Conservation (phyloP, 2,329 filamentous ascomycete species). For the Xylaria hypoxylon region DNA sequence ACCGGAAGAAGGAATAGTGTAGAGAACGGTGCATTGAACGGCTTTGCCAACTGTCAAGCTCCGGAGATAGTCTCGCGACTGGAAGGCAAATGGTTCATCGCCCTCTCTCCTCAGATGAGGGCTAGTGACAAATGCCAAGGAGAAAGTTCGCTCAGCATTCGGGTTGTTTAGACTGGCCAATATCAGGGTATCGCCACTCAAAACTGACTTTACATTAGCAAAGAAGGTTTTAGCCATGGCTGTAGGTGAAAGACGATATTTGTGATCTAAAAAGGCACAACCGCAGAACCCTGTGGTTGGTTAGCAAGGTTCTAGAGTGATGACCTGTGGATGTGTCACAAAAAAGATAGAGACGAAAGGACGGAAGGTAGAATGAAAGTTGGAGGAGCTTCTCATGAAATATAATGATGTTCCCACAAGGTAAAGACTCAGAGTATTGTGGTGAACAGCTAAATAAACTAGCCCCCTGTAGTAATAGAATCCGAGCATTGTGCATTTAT, state of each 20-base stretch:
- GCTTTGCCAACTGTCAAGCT: conserved; percentile 86
- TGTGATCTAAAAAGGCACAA: conserved; percentile 40
- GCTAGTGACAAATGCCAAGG: conserved; percentile 90
- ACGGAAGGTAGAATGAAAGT: neutral
- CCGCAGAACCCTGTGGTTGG: conserved; percentile 37
- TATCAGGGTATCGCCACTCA: conserved; percentile 93
- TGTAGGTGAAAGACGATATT: conserved; percentile 56
- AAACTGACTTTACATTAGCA: conserved; percentile 89
- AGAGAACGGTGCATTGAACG: conserved; percentile 85
- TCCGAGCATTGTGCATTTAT: neutral
- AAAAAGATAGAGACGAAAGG: neutral
- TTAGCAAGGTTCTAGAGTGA: conserved; percentile 31
- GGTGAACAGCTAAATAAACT: neutral
- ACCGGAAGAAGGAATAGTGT: conserved; percentile 85
- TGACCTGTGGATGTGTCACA: neutral
- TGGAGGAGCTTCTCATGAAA: neutral
- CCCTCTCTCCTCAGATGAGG: conserved; percentile 88
- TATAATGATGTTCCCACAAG: neutral
- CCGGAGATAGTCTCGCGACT: conserved; percentile 93
- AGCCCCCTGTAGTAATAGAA: neutral
- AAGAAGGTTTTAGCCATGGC: conserved; percentile 62
- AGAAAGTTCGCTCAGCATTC: conserved; percentile 84
- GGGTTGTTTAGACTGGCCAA: conserved; percentile 85
- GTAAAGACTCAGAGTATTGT: neutral
- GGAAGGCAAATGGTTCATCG: conserved; percentile 92